Percentiles rank a stretch among this genome's conserved stretches.
Conservation (phyloP, 148 eudicot species). For the Persicaria tinctoria region DNA sequence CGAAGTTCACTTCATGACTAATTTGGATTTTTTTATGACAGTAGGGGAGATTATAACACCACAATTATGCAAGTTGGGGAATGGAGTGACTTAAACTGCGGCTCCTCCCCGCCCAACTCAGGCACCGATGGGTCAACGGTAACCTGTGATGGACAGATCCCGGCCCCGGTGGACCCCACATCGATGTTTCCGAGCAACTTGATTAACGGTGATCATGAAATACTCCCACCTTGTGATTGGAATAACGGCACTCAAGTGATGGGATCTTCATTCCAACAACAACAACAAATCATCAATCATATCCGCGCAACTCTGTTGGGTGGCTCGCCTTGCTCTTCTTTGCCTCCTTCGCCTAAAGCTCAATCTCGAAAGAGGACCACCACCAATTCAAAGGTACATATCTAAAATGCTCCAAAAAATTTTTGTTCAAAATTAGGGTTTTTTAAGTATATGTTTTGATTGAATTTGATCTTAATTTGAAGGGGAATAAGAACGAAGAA, state of each 20-base stretch:
- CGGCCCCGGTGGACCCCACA: constrained; percentile 2
- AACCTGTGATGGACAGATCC: background rate
- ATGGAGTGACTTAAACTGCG: background rate
- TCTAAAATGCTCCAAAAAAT: background rate
- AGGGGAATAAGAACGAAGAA: constrained; percentile 8
- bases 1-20: background rate
- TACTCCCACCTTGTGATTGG: background rate
- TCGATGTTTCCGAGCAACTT: background rate
- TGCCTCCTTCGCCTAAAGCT: constrained; percentile 2
- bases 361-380: background rate
- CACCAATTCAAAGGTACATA: background rate
- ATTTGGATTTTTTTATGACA: background rate
- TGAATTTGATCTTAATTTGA: background rate
- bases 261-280: constrained; percentile 7
- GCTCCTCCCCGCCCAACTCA: background rate
- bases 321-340: constrained; percentile 4
- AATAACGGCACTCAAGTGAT: background rate
- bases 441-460: background rate
- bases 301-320: background rate
- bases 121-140: constrained; percentile 2
- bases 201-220: background rate
- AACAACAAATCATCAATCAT: constrained; percentile 1
- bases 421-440: too few species aligned
- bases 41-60: constrained; percentile 1
- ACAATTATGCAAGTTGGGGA: background rate